A percentile compares a stretch with the other conserved stretches of the same genome.
phyloP scores from a whole-genome alignment of 1,284 basidiomycete genomes.

The Phlebopus sp. region DNA sequence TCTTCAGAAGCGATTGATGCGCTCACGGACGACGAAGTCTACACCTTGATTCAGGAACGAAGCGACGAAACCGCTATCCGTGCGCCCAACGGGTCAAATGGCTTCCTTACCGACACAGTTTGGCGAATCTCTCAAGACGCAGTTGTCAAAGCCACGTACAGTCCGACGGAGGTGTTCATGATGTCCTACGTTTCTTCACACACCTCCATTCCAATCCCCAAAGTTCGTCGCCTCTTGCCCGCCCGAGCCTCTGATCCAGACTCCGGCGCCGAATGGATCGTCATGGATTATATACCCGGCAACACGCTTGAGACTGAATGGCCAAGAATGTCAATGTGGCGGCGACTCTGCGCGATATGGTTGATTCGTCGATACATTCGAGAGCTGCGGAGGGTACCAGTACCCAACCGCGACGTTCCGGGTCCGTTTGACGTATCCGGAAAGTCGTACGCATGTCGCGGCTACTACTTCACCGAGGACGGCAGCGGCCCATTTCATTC shows the following conservation, averaged over 20 bases:
- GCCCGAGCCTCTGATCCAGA: neutral
- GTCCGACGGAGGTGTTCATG: conserved; percentile 1
- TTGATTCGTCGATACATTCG: conserved; percentile 18
- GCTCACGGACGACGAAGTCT: neutral
- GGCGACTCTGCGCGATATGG: conserved; percentile 4
- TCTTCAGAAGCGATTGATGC: neutral
- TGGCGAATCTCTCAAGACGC: neutral
- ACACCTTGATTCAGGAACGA: neutral
- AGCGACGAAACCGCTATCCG: neutral
- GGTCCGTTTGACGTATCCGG: conserved; percentile 20
- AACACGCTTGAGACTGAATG: neutral
- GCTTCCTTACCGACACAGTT: neutral
- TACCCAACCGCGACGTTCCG: conserved; percentile 11
- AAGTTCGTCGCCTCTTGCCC: conserved; percentile 2
- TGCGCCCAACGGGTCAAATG: neutral
- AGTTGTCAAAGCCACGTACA: neutral
- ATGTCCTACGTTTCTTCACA: conserved; percentile 2
- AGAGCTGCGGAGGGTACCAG: conserved; percentile 14
- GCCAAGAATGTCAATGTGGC: conserved; percentile 4
- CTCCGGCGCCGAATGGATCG: neutral
- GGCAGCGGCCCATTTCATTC: conserved; percentile 26
- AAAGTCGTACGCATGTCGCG: conserved; percentile 13
- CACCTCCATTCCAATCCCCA: conserved; percentile 1
- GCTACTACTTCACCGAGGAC: conserved; percentile 14
- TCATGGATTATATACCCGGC: conserved; percentile 12